Base-by-base conservation (phyloP, 306 rosid species). In the Begonia masoniana region DNA sequence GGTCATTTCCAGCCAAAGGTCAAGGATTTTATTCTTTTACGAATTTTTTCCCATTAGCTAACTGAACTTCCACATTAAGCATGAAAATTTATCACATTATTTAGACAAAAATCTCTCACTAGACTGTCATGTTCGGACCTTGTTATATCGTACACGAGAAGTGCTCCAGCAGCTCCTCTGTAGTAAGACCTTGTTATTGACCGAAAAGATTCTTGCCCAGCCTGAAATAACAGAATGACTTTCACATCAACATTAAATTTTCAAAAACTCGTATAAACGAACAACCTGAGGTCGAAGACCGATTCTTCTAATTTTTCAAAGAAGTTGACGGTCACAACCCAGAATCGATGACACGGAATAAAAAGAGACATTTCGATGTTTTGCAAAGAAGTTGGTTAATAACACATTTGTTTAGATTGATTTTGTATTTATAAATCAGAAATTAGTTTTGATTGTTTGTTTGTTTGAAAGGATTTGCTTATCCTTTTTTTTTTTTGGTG, bases 161-260 rank as follows among this genome's bases (percentile, higher is more conserved):
- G 61, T 7, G 97, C 97, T 63, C 97, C 97, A 19, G 97, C 97
- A 17, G 95, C 97, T 23, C 97, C 97, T 77, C 97, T 72, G 49
- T 85, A 89, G 65, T 89, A 89, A 48, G 97, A 89, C 73, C 97
- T 82, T 7, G 95, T 89, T 46, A 89, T 89, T 56, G 97, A 89
- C 73, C 97, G 76, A 69, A 89, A 89, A n/a, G 97, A 89, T 79
- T 89, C 97, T 76, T 89, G 97, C 64, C 97, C 97, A 15, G 97
- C 97, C 97, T 89, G 80, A 24, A 65, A 74, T 50, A 61, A 52
- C 52, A 10, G 13, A 73, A 15, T 35, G 57, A 57, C 45, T 36
- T 55, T 26, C 41, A 17, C 6, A n/a, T 7, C 54, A 6, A 10
- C 54, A 50, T 6, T 50, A 10, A 7, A 50, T 50, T n/a, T 50